Evolutionary conservation across 148 eudicot species (phyloP).

Genomic region (Euryodendron excelsum): DNA sequence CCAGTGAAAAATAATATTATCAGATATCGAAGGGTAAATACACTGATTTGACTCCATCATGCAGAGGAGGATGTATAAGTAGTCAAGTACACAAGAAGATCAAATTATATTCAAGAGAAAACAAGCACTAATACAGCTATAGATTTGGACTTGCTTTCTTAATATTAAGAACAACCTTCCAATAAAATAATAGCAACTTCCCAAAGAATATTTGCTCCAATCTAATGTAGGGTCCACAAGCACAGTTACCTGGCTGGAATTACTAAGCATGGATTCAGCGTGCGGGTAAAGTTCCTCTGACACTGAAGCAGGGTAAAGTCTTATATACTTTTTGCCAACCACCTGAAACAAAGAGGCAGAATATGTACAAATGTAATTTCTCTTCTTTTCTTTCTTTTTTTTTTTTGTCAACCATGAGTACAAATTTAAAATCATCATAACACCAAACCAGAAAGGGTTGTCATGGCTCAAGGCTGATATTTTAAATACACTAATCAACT

Average conservation of each 20-base stretch:
- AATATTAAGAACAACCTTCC: neutral
- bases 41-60: neutral
- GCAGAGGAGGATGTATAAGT: neutral
- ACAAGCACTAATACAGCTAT: neutral
- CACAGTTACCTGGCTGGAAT: slow-evolving; percentile 82
- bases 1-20: neutral
- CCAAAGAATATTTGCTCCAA: neutral
- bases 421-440: neutral
- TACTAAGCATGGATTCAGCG: slow-evolving; percentile 77
- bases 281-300: slow-evolving; percentile 86
- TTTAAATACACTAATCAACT: neutral
- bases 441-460: neutral
- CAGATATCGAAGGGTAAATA: neutral
- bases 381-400: no score
- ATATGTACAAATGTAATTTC: neutral
- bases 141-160: neutral
- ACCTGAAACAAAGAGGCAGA: slow-evolving; percentile 44
- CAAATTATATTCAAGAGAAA: neutral
- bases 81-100: neutral
- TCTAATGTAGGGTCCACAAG: neutral
- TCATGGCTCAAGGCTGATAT: neutral
- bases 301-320: slow-evolving; percentile 82
- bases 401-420: no score
- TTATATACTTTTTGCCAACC: slow-evolving; percentile 87
- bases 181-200: neutral